These are phyloP conservation scores for Xylaria acuta DNA, from an alignment of 495 filamentous ascomycete species.

Conservation along the genomic window DNA sequence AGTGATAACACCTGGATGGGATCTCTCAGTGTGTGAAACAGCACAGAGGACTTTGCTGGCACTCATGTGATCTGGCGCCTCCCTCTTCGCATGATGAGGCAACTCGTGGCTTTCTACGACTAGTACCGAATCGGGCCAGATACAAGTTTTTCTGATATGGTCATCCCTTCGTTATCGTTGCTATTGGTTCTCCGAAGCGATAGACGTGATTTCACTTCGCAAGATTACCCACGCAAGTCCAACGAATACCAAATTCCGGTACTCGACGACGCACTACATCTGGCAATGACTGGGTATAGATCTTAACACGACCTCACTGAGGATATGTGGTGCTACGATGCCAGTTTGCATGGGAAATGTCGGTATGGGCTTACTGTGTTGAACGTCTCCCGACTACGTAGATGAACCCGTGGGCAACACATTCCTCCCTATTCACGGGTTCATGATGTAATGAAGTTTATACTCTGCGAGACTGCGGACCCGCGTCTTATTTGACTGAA, in stretches of 20 bases:
- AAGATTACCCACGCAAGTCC: slow-evolving; percentile 26
- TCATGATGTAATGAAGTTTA: not conserved
- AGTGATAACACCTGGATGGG: slow-evolving; percentile 5
- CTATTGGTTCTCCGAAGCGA: slow-evolving; percentile 16
- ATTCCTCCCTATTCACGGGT: slow-evolving; percentile 2
- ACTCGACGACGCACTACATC: slow-evolving; percentile 27
- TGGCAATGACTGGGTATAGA: slow-evolving; percentile 27
- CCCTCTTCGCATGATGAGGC: slow-evolving; percentile 18
- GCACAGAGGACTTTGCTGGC: slow-evolving; percentile 29
- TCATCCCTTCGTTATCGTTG: not conserved
- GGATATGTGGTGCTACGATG: slow-evolving; percentile 29
- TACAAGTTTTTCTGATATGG: slow-evolving; percentile 19
- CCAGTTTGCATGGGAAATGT: slow-evolving; percentile 24
- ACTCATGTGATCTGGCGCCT: slow-evolving; percentile 28
- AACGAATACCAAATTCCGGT: slow-evolving; percentile 22
- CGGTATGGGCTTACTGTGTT: slow-evolving; percentile 16
- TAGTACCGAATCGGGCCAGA: slow-evolving; percentile 13
- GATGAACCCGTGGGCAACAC: slow-evolving; percentile 18
- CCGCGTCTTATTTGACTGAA: not conserved
- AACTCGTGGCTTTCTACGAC: slow-evolving; percentile 23
- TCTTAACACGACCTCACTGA: slow-evolving; percentile 24
- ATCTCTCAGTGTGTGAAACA: slow-evolving; percentile 21
- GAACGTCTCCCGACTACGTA: slow-evolving; percentile 9
- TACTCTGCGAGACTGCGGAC: slow-evolving; percentile 4
- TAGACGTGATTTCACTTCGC: not conserved